These are phyloP conservation scores for Pseudognaphalium luteoalbum DNA, from an alignment of 129 eudicot genomes.

Conservation along the genomic window DNA sequence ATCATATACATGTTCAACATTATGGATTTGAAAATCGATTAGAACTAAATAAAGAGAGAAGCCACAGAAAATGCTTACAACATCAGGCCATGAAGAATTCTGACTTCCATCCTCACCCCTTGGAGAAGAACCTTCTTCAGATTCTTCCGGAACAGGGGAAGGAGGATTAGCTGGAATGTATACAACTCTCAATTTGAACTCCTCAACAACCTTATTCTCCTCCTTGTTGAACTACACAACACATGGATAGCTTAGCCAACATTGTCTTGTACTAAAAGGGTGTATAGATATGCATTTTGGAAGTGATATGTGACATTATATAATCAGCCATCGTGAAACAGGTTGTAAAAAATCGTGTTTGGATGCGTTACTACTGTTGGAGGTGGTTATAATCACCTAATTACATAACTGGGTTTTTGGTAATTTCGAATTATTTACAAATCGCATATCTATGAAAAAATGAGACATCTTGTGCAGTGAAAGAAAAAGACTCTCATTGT, in stretches of 20 bases:
- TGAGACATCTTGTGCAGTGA: not conserved
- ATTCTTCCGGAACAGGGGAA: constrained; percentile 95
- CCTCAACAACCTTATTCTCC: constrained; percentile 74
- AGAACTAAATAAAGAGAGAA: not conserved
- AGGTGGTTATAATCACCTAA: not conserved
- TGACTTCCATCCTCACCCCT: constrained; percentile 60
- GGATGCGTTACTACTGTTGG: not conserved
- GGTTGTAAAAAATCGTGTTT: not conserved
- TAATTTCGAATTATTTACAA: not conserved
- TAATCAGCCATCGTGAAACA: not conserved
- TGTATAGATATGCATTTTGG: not conserved
- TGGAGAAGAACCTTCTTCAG: constrained; percentile 88
- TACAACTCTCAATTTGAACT: constrained; percentile 77
- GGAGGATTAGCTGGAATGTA: constrained; percentile 94
- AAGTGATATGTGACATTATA: not conserved
- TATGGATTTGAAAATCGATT: not conserved
- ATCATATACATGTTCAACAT: not conserved
- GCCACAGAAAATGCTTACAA: constrained; percentile 47
- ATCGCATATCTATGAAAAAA: not conserved
- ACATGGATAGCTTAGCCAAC: not conserved
- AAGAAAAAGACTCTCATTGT: not conserved
- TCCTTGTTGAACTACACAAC: constrained; percentile 64
- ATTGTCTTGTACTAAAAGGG: not conserved
- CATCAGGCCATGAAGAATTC: constrained; percentile 53
- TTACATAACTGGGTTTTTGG: not conserved